Percentiles rank a stretch among this genome's conserved stretches.
Evolutionary conservation across 2,329 filamentous ascomycete species (phyloP).

Genomic region (Paecilomyces variotii): DNA sequence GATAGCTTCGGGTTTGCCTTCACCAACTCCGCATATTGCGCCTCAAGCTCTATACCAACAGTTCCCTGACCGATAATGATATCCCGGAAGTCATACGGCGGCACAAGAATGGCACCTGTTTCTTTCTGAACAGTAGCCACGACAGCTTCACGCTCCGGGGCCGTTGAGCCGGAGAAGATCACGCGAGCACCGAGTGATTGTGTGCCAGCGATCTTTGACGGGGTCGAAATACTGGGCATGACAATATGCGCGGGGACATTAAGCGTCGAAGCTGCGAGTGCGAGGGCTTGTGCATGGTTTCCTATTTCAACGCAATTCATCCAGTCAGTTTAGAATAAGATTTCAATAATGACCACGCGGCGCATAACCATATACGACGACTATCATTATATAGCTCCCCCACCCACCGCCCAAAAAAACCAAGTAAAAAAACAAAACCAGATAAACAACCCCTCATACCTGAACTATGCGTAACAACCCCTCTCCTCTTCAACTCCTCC

Average conservation of each 20-base stretch:
- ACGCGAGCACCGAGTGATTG: conserved; percentile 68
- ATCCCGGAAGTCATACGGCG: conserved; percentile 86
- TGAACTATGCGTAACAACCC: conserved; percentile 84
- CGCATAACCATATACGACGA: not conserved
- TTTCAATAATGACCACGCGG: too few species aligned
- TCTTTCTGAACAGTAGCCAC: conserved; percentile 59
- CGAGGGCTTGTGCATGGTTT: conserved; percentile 89
- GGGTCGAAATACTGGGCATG: conserved; percentile 79
- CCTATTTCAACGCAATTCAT: conserved; percentile 43
- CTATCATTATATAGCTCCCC: not conserved
- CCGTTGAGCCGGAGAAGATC: conserved; percentile 74
- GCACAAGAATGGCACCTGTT: conserved; percentile 72
- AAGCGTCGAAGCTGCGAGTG: conserved; percentile 69
- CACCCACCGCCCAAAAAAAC: not conserved
- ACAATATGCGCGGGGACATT: conserved; percentile 76
- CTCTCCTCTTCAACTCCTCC: conserved; percentile 54
- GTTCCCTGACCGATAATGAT: conserved; percentile 95
- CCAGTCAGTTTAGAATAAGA: not conserved
- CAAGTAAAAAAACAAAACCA: not conserved
- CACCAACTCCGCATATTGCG: conserved; percentile 57
- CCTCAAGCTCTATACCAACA: conserved; percentile 69
- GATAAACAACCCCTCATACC: conserved; percentile 43
- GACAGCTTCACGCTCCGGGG: conserved; percentile 70
- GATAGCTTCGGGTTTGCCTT: conserved; percentile 18
- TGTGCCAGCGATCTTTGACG: conserved; percentile 82